phyloP scores from a whole-genome alignment of 176 grass and related monocot genomes.

The Oryza rufipogon region DNA sequence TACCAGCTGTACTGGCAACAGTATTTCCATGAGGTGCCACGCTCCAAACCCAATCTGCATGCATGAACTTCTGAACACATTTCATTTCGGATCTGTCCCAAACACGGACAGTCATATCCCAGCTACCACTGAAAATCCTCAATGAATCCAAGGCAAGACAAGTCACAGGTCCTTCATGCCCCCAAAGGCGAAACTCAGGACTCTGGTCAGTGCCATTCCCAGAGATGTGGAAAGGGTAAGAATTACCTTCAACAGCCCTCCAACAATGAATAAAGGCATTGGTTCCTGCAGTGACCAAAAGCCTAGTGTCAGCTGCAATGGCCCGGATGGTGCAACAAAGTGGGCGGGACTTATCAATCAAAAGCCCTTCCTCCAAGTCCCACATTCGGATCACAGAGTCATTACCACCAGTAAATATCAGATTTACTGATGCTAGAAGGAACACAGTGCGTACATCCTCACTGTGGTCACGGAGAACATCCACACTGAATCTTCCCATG shows the following conservation, averaged over 20 bases:
- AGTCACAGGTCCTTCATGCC: conserved; percentile 94
- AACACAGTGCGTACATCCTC: conserved; percentile 84
- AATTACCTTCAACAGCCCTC: conserved; percentile 70
- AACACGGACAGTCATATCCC: conserved; percentile 91
- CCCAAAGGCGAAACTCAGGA: conserved; percentile 79
- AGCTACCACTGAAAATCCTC: conserved; percentile 92
- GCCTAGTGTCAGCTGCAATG: conserved; percentile 71
- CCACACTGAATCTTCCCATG: conserved; percentile 74
- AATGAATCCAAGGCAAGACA: conserved; percentile 77
- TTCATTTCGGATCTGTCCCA: conserved; percentile 77
- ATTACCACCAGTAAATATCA: conserved; percentile 86
- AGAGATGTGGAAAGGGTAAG: conserved; percentile 60
- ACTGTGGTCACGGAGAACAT: conserved; percentile 72
- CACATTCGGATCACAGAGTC: conserved; percentile 82
- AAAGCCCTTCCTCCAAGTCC: conserved; percentile 89
- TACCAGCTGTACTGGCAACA: conserved; percentile 80
- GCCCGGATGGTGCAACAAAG: conserved; percentile 92
- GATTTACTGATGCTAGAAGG: conserved; percentile 63
- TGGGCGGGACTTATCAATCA: conserved; percentile 68
- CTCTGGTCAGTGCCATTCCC: conserved; percentile 47
- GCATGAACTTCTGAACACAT: conserved; percentile 84
- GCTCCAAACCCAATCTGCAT: conserved; percentile 87
- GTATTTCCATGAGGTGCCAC: conserved; percentile 65
- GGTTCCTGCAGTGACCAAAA: conserved; percentile 80
- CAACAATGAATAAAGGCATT: conserved; percentile 92